These are phyloP conservation scores for Syncephalastrum monosporum DNA, from an alignment of 371 early-diverging fungal species.

Conservation along the genomic window DNA sequence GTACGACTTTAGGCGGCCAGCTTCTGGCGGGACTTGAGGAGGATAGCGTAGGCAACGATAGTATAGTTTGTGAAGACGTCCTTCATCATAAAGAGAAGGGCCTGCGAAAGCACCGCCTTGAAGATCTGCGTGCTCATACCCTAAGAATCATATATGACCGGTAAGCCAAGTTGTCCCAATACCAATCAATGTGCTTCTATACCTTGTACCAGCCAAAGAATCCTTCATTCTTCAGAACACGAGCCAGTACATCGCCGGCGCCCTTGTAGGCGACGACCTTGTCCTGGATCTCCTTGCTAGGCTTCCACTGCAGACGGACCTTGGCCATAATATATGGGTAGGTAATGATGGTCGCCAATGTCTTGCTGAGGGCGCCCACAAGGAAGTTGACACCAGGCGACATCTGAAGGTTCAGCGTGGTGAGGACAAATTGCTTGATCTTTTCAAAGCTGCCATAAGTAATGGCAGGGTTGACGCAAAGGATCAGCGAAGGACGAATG, in stretches of 20 bases:
- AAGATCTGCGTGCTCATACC: slow-evolving; percentile 96
- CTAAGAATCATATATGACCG: slow-evolving; percentile 30
- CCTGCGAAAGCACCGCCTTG: slow-evolving; percentile 96
- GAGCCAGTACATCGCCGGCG: slow-evolving; percentile 83
- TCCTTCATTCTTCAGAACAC: slow-evolving; percentile 80
- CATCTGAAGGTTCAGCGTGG: slow-evolving; percentile 44
- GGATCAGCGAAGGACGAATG: slow-evolving; percentile 84
- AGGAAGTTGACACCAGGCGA: slow-evolving; percentile 80
- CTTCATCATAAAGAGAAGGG: slow-evolving; percentile 92
- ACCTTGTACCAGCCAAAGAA: slow-evolving; percentile 93
- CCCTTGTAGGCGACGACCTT: slow-evolving; percentile 67
- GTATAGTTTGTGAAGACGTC: slow-evolving; percentile 81
- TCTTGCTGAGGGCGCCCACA: slow-evolving; percentile 90
- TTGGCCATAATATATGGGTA: slow-evolving; percentile 99
- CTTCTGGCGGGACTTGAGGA: slow-evolving; percentile 14
- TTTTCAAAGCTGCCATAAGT: slow-evolving; percentile 96
- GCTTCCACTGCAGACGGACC: slow-evolving; percentile 93
- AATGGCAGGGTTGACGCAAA: slow-evolving; percentile 95
- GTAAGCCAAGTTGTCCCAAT: not conserved
- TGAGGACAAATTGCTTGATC: slow-evolving; percentile 66
- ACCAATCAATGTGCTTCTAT: slow-evolving; percentile 5
- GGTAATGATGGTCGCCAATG: slow-evolving; percentile 83
- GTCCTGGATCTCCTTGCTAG: slow-evolving; percentile 61
- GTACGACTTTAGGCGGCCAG: not conserved
- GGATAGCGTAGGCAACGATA: slow-evolving; percentile 49